phyloP scores from a whole-genome alignment of 176 grass and related monocot species.

The Zizania latifolia region DNA sequence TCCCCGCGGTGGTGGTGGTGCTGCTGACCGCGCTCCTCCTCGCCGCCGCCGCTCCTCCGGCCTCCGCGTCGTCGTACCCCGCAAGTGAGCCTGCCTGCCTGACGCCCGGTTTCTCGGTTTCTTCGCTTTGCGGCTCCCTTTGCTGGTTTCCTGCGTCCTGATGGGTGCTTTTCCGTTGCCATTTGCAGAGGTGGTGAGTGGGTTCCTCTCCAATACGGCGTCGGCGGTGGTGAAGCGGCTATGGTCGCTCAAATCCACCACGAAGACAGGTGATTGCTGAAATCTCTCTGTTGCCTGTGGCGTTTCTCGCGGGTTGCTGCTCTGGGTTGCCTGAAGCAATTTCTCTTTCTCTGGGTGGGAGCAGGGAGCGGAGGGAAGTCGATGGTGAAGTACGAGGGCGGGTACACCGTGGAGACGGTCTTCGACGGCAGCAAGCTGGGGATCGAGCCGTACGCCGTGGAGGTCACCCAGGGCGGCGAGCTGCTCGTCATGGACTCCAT shows the following conservation, averaged over 20 bases:
- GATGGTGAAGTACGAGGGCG: slow-evolving; percentile 92
- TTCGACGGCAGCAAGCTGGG: slow-evolving; percentile 96
- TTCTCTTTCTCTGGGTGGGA: slow-evolving; percentile 25
- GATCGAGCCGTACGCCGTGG: slow-evolving; percentile 81
- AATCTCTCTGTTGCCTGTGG: neutral
- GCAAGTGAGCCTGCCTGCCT: slow-evolving; percentile 9
- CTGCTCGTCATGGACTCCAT: slow-evolving; percentile 86
- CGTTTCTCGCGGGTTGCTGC: neutral
- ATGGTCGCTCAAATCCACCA: slow-evolving; percentile 72
- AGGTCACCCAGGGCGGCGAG: slow-evolving; percentile 78
- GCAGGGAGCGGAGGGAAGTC: slow-evolving; percentile 54
- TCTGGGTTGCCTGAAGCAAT: slow-evolving; percentile 8
- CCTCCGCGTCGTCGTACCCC: slow-evolving; percentile 49
- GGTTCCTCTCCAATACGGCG: slow-evolving; percentile 65
- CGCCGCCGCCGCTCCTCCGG: neutral
- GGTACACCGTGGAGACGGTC: slow-evolving; percentile 95
- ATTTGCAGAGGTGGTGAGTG: slow-evolving; percentile 56
- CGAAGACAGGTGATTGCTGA: slow-evolving; percentile 50
- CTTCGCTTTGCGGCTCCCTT: neutral
- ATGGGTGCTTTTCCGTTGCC: slow-evolving; percentile 10
- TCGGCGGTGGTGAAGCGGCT: slow-evolving; percentile 57
- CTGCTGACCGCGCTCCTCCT: slow-evolving; percentile 40
- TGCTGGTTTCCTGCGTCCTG: neutral
- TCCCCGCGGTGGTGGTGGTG: slow-evolving; percentile 14
- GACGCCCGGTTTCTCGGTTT: neutral